Evolutionary conservation across 1,139 yeast genomes (phyloP).

Genomic region (Groenewaldozyma auringiensis): DNA sequence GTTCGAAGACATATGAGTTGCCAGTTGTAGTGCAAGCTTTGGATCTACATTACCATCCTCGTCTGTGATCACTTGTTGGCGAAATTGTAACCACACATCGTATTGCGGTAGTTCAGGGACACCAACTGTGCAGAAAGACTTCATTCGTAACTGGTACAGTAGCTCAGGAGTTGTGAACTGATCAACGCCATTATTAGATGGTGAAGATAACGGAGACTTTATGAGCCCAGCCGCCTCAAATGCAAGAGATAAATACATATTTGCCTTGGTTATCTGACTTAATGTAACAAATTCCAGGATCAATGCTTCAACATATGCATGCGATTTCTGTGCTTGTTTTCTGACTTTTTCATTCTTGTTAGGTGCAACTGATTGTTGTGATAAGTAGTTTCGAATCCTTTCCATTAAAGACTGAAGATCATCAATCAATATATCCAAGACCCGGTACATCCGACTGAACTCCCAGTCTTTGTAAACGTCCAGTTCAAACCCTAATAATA

Average conservation of each 20-base stretch:
- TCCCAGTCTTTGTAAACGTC: constrained; percentile 73
- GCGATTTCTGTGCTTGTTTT: constrained; percentile 13
- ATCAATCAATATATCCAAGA: constrained; percentile 46
- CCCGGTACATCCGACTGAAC: constrained; percentile 60
- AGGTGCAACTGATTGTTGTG: constrained; percentile 26
- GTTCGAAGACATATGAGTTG: constrained; percentile 14
- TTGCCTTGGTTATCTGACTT: constrained; percentile 35
- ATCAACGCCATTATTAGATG: constrained; percentile 14
- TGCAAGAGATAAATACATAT: constrained; percentile 35
- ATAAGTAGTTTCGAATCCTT: constrained; percentile 42
- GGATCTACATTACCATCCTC: constrained; percentile 6
- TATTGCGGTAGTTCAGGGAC: constrained; percentile 59
- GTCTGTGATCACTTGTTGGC: constrained; percentile 10
- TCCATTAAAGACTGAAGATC: constrained; percentile 43
- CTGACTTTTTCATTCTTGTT: constrained; percentile 4
- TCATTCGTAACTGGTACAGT: constrained; percentile 63
- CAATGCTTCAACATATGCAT: constrained; percentile 25
- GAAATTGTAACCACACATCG: constrained; percentile 21
- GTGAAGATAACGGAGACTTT: constrained; percentile 33
- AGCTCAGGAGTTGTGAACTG: constrained; percentile 38
- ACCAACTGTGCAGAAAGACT: constrained; percentile 77
- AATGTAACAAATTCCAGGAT: constrained; percentile 35
- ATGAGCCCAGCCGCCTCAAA: constrained; percentile 34
- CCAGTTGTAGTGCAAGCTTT: constrained; percentile 16
- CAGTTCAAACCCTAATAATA: constrained; percentile 66